Evolutionary conservation across 1,284 basidiomycete genomes (phyloP).

Genomic region (Termitomyces sp.): DNA sequence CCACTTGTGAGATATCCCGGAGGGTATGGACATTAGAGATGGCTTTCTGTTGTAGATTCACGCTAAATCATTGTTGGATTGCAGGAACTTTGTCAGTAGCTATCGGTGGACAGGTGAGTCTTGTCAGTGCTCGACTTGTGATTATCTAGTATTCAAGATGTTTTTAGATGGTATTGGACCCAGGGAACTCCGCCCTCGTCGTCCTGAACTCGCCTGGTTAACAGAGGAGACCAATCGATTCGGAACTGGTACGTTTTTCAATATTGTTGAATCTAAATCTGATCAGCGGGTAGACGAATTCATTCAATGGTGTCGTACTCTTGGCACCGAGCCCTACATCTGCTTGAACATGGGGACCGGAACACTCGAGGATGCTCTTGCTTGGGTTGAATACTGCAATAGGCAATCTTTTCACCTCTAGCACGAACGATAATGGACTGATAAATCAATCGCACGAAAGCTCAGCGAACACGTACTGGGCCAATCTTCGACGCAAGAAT

Average conservation of each 20-base stretch:
- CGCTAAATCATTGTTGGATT: not conserved
- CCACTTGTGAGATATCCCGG: conserved; percentile 61
- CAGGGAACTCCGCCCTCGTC: conserved; percentile 43
- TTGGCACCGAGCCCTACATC: conserved; percentile 55
- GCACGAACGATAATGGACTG: not conserved
- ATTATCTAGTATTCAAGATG: not conserved
- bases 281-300: conserved; percentile 30
- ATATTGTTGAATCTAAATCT: not conserved
- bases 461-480: conserved; percentile 46
- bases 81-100: conserved; percentile 3
- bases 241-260: conserved; percentile 40
- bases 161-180: conserved; percentile 54
- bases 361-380: conserved; percentile 57
- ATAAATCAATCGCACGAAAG: conserved; percentile 8
- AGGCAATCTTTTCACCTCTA: conserved; percentile 25
- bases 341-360: conserved; percentile 67
- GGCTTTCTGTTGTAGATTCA: not conserved
- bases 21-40: conserved; percentile 32
- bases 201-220: conserved; percentile 65
- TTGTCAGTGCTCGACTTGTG: too few relatives aligned
- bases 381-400: conserved; percentile 67
- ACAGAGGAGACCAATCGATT: conserved; percentile 62
- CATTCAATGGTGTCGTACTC: conserved; percentile 43
- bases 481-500: conserved; percentile 56
- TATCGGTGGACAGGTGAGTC: conserved; percentile 53